Percentiles rank a stretch among this genome's conserved stretches.
These are phyloP conservation scores for Margaritispora aquatica DNA, from an alignment of 495 filamentous ascomycete genomes.

Conservation along the genomic window DNA sequence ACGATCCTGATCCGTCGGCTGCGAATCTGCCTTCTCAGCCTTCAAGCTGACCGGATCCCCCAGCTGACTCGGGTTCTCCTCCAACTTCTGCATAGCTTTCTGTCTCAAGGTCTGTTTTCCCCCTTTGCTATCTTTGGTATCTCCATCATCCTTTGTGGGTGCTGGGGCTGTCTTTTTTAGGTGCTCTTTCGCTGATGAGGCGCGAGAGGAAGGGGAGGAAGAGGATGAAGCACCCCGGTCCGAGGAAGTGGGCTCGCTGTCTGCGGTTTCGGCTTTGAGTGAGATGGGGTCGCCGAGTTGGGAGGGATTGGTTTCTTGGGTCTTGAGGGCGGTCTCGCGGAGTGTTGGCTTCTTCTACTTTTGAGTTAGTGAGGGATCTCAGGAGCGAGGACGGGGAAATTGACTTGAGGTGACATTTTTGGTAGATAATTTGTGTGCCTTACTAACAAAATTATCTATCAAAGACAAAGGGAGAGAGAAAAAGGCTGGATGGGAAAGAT, in stretches of 20 bases:
- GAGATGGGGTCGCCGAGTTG: slow-evolving; percentile 37
- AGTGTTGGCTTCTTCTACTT: slow-evolving; percentile 1
- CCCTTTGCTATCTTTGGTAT: neutral
- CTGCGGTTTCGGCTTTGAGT: slow-evolving; percentile 33
- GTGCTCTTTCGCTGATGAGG: neutral
- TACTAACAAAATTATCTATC: too few relatives aligned
- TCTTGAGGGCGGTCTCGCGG: slow-evolving; percentile 15
- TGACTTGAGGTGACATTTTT: neutral
- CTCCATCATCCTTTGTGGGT: slow-evolving; percentile 5
- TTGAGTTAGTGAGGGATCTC: neutral
- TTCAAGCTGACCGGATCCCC: slow-evolving; percentile 37
- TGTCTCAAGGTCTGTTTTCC: slow-evolving; percentile 22
- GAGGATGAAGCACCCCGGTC: neutral
- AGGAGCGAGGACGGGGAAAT: neutral
- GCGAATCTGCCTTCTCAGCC: slow-evolving; percentile 28
- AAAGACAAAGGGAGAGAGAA: too few relatives aligned
- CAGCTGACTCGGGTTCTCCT: slow-evolving; percentile 34
- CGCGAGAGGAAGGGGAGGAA: neutral
- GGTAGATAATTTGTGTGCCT: neutral
- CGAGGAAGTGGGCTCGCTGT: slow-evolving; percentile 1
- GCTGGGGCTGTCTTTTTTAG: slow-evolving; percentile 2
- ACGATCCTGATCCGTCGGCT: slow-evolving; percentile 12
- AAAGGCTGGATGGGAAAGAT: neutral
- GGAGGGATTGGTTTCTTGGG: slow-evolving; percentile 31
- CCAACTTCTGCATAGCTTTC: slow-evolving; percentile 30